Conservation (phyloP, 1,284 basidiomycete genomes). For the Testicularia cyperi region DNA sequence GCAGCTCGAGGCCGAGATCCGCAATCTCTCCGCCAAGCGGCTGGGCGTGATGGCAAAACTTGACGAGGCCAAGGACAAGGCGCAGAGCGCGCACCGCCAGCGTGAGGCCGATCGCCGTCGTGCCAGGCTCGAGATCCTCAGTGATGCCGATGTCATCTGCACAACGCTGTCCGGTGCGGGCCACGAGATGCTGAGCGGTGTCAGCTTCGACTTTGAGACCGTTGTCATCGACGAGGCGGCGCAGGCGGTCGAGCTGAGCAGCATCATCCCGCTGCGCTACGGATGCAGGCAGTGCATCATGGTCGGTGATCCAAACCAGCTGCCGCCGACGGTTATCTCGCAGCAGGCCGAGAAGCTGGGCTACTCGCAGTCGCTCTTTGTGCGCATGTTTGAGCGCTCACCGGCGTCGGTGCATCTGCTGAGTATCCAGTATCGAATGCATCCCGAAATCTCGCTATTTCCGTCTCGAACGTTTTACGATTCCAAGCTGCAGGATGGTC, state of each 20-base stretch:
- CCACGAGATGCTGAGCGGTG: constrained; percentile 76
- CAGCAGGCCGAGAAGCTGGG: constrained; percentile 75
- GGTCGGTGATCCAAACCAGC: constrained; percentile 96
- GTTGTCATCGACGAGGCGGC: constrained; percentile 98
- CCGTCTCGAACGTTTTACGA: constrained; percentile 90
- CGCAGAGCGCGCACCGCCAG: constrained; percentile 41
- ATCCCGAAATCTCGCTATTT: constrained; percentile 87
- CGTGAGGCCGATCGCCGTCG: constrained; percentile 45
- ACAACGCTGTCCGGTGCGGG: constrained; percentile 83
- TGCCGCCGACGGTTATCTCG: constrained; percentile 95
- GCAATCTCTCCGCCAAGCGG: constrained; percentile 33
- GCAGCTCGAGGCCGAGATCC: constrained; percentile 43
- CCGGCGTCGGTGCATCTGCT: constrained; percentile 83
- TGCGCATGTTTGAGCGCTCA: constrained; percentile 79
- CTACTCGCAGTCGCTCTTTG: constrained; percentile 90
- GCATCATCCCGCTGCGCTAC: constrained; percentile 94
- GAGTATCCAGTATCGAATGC: constrained; percentile 99
- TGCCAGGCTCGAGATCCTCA: constrained; percentile 43
- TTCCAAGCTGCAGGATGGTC: constrained; percentile 79
- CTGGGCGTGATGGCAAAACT: constrained; percentile 40
- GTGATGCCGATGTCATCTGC: constrained; percentile 84
- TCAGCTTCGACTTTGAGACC: constrained; percentile 82
- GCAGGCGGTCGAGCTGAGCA: constrained; percentile 92
- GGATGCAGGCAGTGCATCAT: constrained; percentile 81
- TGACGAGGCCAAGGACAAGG: constrained; percentile 50